Base-by-base conservation (phyloP, 1,139 yeast species). In the Yamadazyma mexicana region DNA sequence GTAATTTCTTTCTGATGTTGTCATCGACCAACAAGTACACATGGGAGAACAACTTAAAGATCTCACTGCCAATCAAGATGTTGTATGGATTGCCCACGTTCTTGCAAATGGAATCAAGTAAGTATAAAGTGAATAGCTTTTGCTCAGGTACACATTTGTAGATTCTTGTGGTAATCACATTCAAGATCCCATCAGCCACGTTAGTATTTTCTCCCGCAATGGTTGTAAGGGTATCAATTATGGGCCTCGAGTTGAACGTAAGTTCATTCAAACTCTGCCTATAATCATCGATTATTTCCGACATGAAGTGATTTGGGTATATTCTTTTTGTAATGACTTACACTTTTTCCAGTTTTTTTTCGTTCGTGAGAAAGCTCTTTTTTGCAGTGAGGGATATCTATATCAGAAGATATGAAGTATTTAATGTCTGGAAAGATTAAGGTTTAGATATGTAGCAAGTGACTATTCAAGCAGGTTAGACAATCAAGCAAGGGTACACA, bases 21-120 rank as follows among this genome's bases (percentile, higher is more conserved):
- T 88, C 95, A 52, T 81, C 83, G 30, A 87, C 92, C 42, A 84
- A 66, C 23, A 88, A 77, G 57, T 87, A 94, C 2, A 91, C 83
- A 47, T 80, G 83, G 18, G 87, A 81, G 61, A 84, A 92, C 2
- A 87, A 66, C 50, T 73, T 77, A 63, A 73, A 83, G 31, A 88
- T 67, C 38, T 81, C 83, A 38, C 66, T 77, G 5, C 89, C 85
- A 56, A 91, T 81, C 44, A 85, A 63, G 9, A 81, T 72, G 26
- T 89, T 87, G 58, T 91, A 92, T 1, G 98, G 97, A 45, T 81
- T 77, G 5, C 97, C 97, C 17, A 88, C 83, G 51, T 83, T 87
- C 62, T 92, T 92, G 62, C 95, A 86, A 34, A 92, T 85, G n/a
- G 97, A 89, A 60, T 92, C 98, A 42, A 92, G 65, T 36, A 91